Percentiles rank a stretch among this genome's conserved stretches.
Evolutionary conservation across 352 stramenopile species (phyloP).

Genomic region (Globisporangium spinosum): DNA sequence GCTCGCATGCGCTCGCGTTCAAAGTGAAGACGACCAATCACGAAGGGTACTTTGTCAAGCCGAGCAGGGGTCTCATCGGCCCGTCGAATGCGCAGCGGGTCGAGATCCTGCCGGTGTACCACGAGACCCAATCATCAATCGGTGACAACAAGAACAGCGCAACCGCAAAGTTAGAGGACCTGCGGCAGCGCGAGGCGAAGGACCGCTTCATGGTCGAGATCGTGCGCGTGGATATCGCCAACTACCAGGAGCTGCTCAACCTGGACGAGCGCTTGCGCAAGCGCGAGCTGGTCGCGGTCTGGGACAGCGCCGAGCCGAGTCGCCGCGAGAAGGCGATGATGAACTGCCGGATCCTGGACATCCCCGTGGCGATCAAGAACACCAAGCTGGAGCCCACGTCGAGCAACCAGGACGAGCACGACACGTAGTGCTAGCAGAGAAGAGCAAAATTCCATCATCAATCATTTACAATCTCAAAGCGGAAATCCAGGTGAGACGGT

Average conservation of each 20-base stretch:
- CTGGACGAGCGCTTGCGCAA: conserved; percentile 34
- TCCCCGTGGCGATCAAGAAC: not conserved
- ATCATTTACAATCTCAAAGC: not conserved
- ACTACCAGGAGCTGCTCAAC: conserved; percentile 37
- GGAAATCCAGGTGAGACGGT: not conserved
- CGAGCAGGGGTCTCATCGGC: conserved; percentile 56
- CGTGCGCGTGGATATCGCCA: conserved; percentile 37
- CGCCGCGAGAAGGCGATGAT: conserved; percentile 37
- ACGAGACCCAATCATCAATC: not conserved
- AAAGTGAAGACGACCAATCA: conserved; percentile 84
- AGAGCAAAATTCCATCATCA: not conserved
- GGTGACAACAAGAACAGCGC: not conserved
- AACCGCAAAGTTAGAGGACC: conserved; percentile 15
- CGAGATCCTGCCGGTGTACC: conserved; percentile 46
- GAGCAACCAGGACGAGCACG: conserved; percentile 10
- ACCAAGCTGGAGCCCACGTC: not conserved
- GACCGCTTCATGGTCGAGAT: conserved; percentile 73
- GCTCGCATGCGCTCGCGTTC: conserved; percentile 50
- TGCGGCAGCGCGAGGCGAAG: conserved; percentile 45
- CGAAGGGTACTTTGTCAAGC: conserved; percentile 69
- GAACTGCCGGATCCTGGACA: conserved; percentile 26
- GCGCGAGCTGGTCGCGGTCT: conserved; percentile 41
- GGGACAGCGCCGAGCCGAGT: conserved; percentile 28
- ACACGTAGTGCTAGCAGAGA: conserved; percentile 13
- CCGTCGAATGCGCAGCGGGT: conserved; percentile 57